phyloP scores from a whole-genome alignment of 1,284 basidiomycete species.

The Leccinum laetum region DNA sequence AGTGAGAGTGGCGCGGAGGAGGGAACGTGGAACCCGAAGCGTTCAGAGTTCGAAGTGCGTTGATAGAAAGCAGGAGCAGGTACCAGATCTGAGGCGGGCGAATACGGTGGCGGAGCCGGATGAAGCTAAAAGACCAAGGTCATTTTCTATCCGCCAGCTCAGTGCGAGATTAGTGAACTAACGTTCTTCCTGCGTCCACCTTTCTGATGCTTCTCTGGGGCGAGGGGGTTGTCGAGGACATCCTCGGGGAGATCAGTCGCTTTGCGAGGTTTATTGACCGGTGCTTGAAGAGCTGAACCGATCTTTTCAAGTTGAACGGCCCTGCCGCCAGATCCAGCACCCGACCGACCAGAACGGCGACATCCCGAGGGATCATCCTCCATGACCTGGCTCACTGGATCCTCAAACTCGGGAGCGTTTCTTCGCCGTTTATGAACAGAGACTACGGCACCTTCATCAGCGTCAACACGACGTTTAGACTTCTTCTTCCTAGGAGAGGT shows the following conservation, averaged over 20 bases:
- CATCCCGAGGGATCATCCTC: background rate
- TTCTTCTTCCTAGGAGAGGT: background rate
- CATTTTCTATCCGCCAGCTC: background rate
- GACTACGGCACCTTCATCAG: background rate
- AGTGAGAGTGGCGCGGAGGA: no score
- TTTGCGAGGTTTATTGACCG: background rate
- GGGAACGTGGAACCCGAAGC: no score
- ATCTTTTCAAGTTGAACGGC: background rate
- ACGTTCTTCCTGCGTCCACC: background rate
- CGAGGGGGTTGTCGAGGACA: background rate
- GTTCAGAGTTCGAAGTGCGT: no score
- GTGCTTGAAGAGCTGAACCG: background rate
- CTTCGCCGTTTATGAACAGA: no score
- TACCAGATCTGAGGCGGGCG: no score
- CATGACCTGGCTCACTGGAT: background rate
- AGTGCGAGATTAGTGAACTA: background rate
- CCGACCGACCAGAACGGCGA: background rate
- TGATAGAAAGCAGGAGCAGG: no score
- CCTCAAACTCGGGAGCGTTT: background rate
- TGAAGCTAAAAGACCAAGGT: background rate
- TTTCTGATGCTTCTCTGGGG: background rate
- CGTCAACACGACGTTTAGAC: background rate
- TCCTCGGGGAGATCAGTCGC: background rate
- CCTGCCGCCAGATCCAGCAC: conserved; percentile 1
- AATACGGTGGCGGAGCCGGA: background rate